A percentile compares a stretch with the other conserved stretches of the same genome.
Evolutionary conservation across 768 basidiomycete species (phyloP).

Genomic region (Trametes sanguinea): DNA sequence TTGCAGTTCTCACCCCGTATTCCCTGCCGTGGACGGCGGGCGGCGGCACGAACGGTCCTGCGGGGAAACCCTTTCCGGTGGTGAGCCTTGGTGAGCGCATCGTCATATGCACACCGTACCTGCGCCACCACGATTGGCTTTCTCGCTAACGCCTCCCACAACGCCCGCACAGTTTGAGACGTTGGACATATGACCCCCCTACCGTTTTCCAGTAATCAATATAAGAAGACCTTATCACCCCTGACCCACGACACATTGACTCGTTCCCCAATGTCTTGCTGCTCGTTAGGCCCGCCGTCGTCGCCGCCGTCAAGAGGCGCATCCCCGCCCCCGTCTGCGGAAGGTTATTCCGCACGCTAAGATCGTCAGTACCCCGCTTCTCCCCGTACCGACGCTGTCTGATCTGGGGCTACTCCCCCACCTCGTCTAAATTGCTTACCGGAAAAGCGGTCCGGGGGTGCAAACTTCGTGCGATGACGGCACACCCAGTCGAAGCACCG

Average conservation of each 20-base stretch:
- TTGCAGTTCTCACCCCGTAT: no score
- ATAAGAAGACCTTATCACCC: not conserved
- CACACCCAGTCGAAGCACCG: constrained; percentile 5
- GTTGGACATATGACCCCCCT: not conserved
- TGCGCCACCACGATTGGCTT: constrained; percentile 8
- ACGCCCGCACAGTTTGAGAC: not conserved
- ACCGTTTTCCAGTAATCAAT: not conserved
- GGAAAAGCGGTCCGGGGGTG: constrained; percentile 14
- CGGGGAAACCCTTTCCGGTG: not conserved
- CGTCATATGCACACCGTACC: constrained; percentile 3
- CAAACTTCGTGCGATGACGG: constrained; percentile 11
- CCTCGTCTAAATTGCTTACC: not conserved
- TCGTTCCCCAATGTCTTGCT: not conserved
- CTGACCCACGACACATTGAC: not conserved
- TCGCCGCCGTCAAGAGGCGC: not conserved
- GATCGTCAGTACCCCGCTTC: constrained; percentile 15
- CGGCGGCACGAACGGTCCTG: not conserved
- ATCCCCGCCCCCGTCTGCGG: constrained; percentile 1
- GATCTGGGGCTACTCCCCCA: constrained; percentile 6
- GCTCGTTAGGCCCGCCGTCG: not conserved
- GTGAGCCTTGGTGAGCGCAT: not conserved
- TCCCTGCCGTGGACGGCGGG: no score
- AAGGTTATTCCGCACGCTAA: constrained; percentile 2
- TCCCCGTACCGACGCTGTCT: not conserved
- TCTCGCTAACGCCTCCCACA: not conserved